Percentiles rank a stretch among this genome's conserved stretches.
These are phyloP conservation scores for Ophiocytium majus DNA, from an alignment of 352 stramenopile species.

Conservation along the genomic window DNA sequence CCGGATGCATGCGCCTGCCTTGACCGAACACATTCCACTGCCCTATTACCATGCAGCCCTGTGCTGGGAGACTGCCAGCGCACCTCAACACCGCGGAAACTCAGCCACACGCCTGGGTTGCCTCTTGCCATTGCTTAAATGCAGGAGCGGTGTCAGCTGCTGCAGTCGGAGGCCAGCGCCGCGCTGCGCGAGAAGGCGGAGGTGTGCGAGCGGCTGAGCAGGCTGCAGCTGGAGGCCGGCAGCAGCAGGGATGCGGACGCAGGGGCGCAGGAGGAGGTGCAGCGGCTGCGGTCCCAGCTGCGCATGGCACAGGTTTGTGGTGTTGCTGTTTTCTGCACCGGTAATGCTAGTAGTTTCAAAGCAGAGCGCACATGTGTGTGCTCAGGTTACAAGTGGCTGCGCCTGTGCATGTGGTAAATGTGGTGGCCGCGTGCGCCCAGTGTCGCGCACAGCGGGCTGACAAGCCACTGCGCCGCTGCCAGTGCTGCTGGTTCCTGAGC, in stretches of 20 bases:
- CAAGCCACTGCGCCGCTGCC: no score
- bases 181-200: not conserved
- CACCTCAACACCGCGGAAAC: not conserved
- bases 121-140: not conserved
- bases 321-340: no score
- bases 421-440: no score
- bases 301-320: no score
- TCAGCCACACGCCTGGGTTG: not conserved
- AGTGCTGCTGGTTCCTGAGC: no score
- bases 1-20: not conserved
- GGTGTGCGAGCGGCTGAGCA: constrained; percentile 23
- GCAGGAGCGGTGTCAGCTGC: constrained; percentile 10
- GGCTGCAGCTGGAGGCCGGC: constrained; percentile 33
- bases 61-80: not conserved
- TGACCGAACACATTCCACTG: not conserved
- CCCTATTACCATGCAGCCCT: not conserved
- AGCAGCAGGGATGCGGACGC: not conserved
- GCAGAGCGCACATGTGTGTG: no score
- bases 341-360: no score
- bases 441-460: no score
- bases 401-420: no score
- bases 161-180: not conserved
- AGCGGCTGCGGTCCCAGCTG: no score
- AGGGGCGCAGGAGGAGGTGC: constrained; percentile 20
- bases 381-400: no score